Percentiles rank a stretch among this genome's conserved stretches.
phyloP scores from a whole-genome alignment of 2,329 filamentous ascomycete species.

The Scleromitrula shiraiana region DNA sequence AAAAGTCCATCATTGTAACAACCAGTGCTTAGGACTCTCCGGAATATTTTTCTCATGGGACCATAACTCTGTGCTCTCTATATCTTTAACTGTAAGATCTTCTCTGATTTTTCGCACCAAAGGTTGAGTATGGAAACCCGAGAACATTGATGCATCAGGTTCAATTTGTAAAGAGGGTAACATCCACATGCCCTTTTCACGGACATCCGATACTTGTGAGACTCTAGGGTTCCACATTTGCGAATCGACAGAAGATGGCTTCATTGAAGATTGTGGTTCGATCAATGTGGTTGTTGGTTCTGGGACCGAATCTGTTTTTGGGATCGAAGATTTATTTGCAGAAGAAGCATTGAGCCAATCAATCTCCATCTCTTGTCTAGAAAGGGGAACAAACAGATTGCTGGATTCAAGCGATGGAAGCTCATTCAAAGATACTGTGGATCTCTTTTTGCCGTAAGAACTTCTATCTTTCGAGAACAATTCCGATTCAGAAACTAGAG shows the following conservation, averaged over 20 bases:
- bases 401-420: background rate
- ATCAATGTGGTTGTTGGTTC: background rate
- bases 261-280: too few species aligned
- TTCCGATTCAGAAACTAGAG: background rate
- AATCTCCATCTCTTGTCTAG: background rate
- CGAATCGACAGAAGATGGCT: background rate
- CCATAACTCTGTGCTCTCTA: slow-evolving; percentile 21
- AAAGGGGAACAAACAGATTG: background rate
- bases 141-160: slow-evolving; percentile 8
- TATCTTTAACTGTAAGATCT: slow-evolving; percentile 5
- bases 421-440: background rate
- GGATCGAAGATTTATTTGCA: background rate
- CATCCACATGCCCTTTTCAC: slow-evolving; percentile 15
- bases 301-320: background rate
- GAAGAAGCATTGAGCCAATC: background rate
- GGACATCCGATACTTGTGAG: background rate
- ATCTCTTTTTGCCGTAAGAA: background rate
- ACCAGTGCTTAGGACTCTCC: slow-evolving; percentile 19
- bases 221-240: too few species aligned
- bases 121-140: slow-evolving; percentile 11
- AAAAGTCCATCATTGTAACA: slow-evolving; percentile 11
- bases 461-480: background rate
- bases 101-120: slow-evolving; percentile 19
- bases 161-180: background rate
- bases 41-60: slow-evolving; percentile 10